These are phyloP conservation scores for Penicillium canescens DNA, from an alignment of 495 filamentous ascomycete genomes.

Conservation along the genomic window DNA sequence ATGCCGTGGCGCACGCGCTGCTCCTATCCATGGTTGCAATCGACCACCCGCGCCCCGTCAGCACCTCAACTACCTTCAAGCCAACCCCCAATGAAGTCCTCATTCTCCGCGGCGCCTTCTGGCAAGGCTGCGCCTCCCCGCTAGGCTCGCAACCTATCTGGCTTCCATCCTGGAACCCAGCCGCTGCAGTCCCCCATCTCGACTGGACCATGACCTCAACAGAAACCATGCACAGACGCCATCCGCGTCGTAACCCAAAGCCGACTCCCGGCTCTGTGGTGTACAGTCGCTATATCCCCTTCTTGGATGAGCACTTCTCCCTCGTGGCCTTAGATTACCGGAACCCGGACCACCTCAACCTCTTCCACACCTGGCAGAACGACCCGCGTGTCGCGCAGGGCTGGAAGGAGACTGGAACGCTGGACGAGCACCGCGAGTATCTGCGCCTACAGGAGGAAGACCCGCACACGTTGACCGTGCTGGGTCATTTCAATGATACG, in stretches of 20 bases:
- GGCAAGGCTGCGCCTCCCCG: conserved; percentile 61
- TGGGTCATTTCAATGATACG: conserved; percentile 58
- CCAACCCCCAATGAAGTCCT: conserved; percentile 13
- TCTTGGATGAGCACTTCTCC: conserved; percentile 62
- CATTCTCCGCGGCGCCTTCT: conserved; percentile 44
- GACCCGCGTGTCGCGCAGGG: conserved; percentile 66
- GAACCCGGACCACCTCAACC: conserved; percentile 50
- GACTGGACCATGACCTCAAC: conserved; percentile 38
- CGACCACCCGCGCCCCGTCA: conserved; percentile 12
- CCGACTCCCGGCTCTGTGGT: conserved; percentile 55
- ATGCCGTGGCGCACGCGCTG: conserved; percentile 9
- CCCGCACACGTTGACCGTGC: conserved; percentile 56
- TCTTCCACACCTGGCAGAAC: conserved; percentile 69
- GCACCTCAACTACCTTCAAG: conserved; percentile 8
- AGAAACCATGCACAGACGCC: conserved; percentile 37
- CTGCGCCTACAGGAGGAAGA: conserved; percentile 55
- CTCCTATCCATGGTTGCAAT: conserved; percentile 17
- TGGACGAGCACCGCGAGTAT: conserved; percentile 62
- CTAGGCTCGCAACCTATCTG: conserved; percentile 56
- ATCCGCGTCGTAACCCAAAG: conserved; percentile 57
- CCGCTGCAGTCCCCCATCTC: conserved; percentile 17
- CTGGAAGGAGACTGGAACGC: conserved; percentile 65
- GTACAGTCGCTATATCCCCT: conserved; percentile 66
- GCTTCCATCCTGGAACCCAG: conserved; percentile 26
- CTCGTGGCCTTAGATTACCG: conserved; percentile 58